Conservation (phyloP, 2,329 filamentous ascomycete species). For the Cladosporium sp. region DNA sequence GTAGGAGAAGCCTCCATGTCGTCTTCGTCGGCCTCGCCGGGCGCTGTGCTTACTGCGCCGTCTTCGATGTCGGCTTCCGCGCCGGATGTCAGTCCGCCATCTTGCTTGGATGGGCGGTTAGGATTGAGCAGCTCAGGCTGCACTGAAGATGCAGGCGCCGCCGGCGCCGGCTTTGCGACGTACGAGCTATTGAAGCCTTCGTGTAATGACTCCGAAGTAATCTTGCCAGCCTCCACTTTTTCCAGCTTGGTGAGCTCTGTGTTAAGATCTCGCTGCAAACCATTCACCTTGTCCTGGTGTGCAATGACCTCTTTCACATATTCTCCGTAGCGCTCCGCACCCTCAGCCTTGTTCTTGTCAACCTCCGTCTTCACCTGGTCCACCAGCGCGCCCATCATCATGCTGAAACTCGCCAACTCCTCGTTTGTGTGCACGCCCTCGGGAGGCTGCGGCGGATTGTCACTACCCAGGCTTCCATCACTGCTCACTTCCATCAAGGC, state of each 20-base stretch:
- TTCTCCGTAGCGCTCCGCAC: conserved; percentile 55
- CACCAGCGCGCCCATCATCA: conserved; percentile 96
- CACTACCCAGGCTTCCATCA: conserved; percentile 61
- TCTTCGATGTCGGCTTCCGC: conserved; percentile 59
- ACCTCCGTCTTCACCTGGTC: conserved; percentile 87
- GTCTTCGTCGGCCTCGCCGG: conserved; percentile 52
- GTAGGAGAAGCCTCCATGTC: conserved; percentile 69
- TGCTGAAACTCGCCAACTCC: conserved; percentile 77
- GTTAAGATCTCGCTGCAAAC: conserved; percentile 68
- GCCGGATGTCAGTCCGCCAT: conserved; percentile 46
- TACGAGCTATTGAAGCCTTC: conserved; percentile 86
- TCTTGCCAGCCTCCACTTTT: conserved; percentile 78
- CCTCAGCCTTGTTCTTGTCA: conserved; percentile 59
- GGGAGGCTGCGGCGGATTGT: conserved; percentile 70
- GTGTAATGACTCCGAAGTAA: conserved; percentile 84
- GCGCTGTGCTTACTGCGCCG: conserved; percentile 33
- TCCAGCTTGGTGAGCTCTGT: conserved; percentile 74
- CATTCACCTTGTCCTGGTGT: conserved; percentile 71
- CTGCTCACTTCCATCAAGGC: conserved; percentile 68
- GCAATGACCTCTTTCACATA: conserved; percentile 73
- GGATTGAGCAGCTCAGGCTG: conserved; percentile 26
- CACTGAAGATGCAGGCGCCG: conserved; percentile 29
- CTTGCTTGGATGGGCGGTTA: conserved; percentile 23
- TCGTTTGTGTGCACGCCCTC: conserved; percentile 71
- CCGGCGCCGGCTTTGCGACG: conserved; percentile 53